A percentile compares a stretch with the other conserved stretches of the same genome.
These are phyloP conservation scores for Skeletonema potamos DNA, from an alignment of 108 stramenopile genomes.

Conservation along the genomic window DNA sequence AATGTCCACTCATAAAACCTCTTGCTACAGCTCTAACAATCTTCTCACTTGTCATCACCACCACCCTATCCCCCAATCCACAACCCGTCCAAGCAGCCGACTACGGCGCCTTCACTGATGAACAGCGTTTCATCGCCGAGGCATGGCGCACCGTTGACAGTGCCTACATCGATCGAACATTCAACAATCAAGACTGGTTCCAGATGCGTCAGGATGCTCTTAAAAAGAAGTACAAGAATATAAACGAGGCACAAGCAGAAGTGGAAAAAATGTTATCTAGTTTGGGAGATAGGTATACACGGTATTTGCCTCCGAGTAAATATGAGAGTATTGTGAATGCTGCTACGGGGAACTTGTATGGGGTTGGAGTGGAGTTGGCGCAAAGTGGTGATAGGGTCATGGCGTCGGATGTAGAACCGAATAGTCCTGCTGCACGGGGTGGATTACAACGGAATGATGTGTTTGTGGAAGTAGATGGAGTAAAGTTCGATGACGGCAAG, in stretches of 20 bases:
- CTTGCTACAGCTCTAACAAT: not conserved
- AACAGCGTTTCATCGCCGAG: constrained; percentile 83
- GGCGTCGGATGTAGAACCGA: constrained; percentile 79
- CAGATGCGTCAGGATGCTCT: constrained; percentile 74
- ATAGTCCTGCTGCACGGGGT: constrained; percentile 65
- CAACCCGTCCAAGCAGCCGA: constrained; percentile 36
- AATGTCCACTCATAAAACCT: not conserved
- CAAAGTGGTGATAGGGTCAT: constrained; percentile 30
- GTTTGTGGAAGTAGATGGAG: constrained; percentile 79
- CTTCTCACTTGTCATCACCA: not conserved
- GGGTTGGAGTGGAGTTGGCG: constrained; percentile 84
- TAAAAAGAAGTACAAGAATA: constrained; percentile 70
- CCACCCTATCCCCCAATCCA: not conserved
- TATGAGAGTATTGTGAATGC: constrained; percentile 90
- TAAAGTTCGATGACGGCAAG: constrained; percentile 57
- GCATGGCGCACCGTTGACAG: constrained; percentile 88
- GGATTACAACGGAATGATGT: constrained; percentile 70
- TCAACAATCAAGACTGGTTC: constrained; percentile 95
- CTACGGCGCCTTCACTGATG: constrained; percentile 69
- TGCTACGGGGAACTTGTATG: constrained; percentile 81
- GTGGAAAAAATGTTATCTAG: constrained; percentile 63
- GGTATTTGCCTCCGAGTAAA: constrained; percentile 89
- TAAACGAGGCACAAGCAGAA: constrained; percentile 71
- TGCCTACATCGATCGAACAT: constrained; percentile 90
- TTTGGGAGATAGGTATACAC: constrained; percentile 94